Conservation (phyloP, 495 filamentous ascomycete species). For the Talaromyces nanjingensis region DNA sequence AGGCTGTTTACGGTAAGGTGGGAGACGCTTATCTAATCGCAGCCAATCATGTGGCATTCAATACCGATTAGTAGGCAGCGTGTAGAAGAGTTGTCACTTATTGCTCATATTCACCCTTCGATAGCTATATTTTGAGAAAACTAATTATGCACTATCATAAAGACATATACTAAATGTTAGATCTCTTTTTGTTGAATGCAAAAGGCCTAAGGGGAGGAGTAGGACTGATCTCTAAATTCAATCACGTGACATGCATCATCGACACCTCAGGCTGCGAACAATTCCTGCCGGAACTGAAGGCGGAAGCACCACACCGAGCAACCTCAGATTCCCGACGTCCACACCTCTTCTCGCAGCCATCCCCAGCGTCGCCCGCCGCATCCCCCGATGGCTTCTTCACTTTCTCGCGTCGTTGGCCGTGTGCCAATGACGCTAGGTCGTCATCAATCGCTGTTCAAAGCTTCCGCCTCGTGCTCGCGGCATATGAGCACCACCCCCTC, state of each 20-base stretch:
- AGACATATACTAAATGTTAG: not conserved
- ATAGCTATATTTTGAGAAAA: not conserved
- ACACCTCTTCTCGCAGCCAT: slow-evolving; percentile 29
- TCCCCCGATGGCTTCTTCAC: slow-evolving; percentile 56
- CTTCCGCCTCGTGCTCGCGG: slow-evolving; percentile 41
- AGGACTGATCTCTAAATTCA: no score
- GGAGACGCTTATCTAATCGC: no score
- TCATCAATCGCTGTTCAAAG: slow-evolving; percentile 38
- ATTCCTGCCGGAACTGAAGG: slow-evolving; percentile 3
- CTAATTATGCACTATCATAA: not conserved
- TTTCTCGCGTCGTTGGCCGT: slow-evolving; percentile 57
- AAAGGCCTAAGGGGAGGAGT: not conserved
- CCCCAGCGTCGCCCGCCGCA: slow-evolving; percentile 18
- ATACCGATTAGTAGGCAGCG: not conserved
- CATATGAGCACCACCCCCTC: slow-evolving; percentile 63
- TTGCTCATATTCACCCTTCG: not conserved
- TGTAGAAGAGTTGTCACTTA: not conserved
- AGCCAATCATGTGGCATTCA: not conserved
- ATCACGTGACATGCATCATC: slow-evolving; percentile 7
- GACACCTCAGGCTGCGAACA: slow-evolving; percentile 9
- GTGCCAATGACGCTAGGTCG: slow-evolving; percentile 59
- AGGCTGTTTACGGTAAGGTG: not conserved
- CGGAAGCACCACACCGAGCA: slow-evolving; percentile 6
- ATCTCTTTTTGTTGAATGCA: not conserved
- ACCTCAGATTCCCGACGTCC: slow-evolving; percentile 9